Base-by-base conservation (phyloP, 345 rosid genomes). In the Pseudoturritis turrita region DNA sequence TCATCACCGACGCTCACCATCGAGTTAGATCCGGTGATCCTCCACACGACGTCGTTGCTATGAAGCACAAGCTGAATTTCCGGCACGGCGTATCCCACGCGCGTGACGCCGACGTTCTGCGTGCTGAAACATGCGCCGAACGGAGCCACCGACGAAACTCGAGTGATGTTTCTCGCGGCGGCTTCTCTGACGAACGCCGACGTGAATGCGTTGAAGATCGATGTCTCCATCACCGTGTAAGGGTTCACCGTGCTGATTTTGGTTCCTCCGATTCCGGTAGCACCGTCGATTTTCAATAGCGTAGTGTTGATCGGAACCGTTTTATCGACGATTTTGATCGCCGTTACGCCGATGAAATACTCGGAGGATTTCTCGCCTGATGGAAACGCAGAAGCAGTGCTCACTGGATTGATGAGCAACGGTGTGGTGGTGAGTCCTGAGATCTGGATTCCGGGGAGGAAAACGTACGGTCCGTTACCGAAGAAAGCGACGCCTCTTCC, bases 221-320 rank as follows among this genome's bases (percentile, higher is more conserved):
- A 84, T 10, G 76, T 43, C 53, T 87, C 87, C 39, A 89, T 12
- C 19, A 85, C 69, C 0, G 92, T 87, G 84, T 87, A 87, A 1
- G 95, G 89, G 4, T 87, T 22, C 15, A 87, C 91, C 0, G 91
- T 83, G 78, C 90, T 88, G 65, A 91, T 80, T 72, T 87, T 88
- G 12, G 96, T 91, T 26, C 92, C 96, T 0, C 90, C 90, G 2
- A 54, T 11, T 12, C 96, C 90, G 0, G 52, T 57, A 4, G 23
- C 4, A 18, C 36, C 36, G 25, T 82, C 57, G 6, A 86, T 81
- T 13, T 79, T 70, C 29, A 90, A 36, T 18, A 83, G 70, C 10
- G 80, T 62, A 1, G 63, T 6, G 79, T 87, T 88, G 14, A 89
- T 33, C 3, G 76, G 41, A 40, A 84, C 78, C 4, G 35, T 5